These are phyloP conservation scores for Diaporthe vaccinii DNA, from an alignment of 2,329 filamentous ascomycete genomes.

Conservation along the genomic window DNA sequence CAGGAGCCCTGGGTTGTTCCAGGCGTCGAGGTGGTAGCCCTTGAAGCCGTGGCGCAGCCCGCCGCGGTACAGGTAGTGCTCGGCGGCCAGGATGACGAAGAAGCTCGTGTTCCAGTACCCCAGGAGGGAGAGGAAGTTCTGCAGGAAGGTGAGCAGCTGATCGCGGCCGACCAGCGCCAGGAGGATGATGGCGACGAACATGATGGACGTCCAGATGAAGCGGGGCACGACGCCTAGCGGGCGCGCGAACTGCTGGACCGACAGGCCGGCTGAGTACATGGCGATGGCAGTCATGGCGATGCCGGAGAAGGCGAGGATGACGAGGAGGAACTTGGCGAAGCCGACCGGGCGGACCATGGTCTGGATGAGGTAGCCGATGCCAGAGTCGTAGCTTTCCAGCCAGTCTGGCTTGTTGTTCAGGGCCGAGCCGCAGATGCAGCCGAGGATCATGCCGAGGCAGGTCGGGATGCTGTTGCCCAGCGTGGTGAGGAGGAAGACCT, in stretches of 20 bases:
- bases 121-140: slow-evolving; percentile 62
- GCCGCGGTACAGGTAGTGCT: slow-evolving; percentile 63
- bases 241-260: slow-evolving; percentile 57
- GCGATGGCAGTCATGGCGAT: slow-evolving; percentile 62
- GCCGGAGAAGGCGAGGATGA: slow-evolving; percentile 55
- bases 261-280: slow-evolving; percentile 56
- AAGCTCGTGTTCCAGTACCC: slow-evolving; percentile 66
- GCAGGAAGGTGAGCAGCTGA: slow-evolving; percentile 57
- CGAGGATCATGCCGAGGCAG: slow-evolving; percentile 62
- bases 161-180: slow-evolving; percentile 60
- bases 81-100: slow-evolving; percentile 61
- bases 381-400: slow-evolving; percentile 54
- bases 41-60: slow-evolving; percentile 49
- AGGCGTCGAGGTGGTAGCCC: slow-evolving; percentile 63
- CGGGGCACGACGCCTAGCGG: slow-evolving; percentile 59
- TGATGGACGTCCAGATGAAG: slow-evolving; percentile 61
- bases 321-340: slow-evolving; percentile 60
- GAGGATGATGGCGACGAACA: slow-evolving; percentile 59
- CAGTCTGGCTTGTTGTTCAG: slow-evolving; percentile 57
- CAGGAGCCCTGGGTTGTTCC: slow-evolving; percentile 59
- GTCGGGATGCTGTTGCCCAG: slow-evolving; percentile 63
- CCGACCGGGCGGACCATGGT: slow-evolving; percentile 58
- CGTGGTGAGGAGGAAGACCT: slow-evolving; percentile 62
- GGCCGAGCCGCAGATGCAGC: slow-evolving; percentile 58
- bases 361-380: slow-evolving; percentile 61